Conservation (phyloP, 164 flowering plant species). For the Vitis cinerea region DNA sequence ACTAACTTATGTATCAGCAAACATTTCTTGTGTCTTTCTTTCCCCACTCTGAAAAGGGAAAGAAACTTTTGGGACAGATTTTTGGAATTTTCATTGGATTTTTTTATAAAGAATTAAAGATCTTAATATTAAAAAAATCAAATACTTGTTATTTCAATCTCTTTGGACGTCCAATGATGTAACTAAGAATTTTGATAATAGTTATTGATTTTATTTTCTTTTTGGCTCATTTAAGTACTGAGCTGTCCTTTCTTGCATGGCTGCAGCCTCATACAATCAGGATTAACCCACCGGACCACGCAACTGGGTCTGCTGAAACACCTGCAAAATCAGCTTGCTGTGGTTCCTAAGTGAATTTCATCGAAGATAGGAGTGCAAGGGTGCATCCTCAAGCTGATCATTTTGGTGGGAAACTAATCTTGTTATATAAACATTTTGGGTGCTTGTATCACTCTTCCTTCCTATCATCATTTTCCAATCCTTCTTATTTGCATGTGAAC, state of each 20-base stretch:
- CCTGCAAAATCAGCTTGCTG: constrained; percentile 74
- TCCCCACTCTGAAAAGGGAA: too few species aligned
- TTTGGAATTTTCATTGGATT: too few species aligned
- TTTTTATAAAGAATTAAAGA: too few species aligned
- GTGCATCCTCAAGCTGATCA: constrained; percentile 10
- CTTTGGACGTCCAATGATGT: too few species aligned
- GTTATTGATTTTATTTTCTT: not conserved
- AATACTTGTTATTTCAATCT: too few species aligned
- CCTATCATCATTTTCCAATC: constrained; percentile 19
- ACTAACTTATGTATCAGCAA: too few species aligned
- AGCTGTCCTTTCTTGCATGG: constrained; percentile 4
- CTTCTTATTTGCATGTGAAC: constrained; percentile 23
- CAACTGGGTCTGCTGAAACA: constrained; percentile 52
- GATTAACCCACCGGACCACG: constrained; percentile 65
- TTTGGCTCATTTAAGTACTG: not conserved
- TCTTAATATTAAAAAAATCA: too few species aligned
- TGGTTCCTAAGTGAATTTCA: constrained; percentile 40
- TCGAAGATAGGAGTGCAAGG: not conserved
- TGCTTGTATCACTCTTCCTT: constrained; percentile 21
- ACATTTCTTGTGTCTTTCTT: too few species aligned
- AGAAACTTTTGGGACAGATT: too few species aligned
- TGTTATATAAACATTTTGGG: constrained; percentile 3
- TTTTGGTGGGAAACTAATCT: constrained; percentile 13
- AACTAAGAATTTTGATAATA: not conserved
- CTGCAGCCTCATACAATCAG: constrained; percentile 74